Base-by-base conservation (phyloP, 352 stramenopile species). In the Globisporangium ultimum region DNA sequence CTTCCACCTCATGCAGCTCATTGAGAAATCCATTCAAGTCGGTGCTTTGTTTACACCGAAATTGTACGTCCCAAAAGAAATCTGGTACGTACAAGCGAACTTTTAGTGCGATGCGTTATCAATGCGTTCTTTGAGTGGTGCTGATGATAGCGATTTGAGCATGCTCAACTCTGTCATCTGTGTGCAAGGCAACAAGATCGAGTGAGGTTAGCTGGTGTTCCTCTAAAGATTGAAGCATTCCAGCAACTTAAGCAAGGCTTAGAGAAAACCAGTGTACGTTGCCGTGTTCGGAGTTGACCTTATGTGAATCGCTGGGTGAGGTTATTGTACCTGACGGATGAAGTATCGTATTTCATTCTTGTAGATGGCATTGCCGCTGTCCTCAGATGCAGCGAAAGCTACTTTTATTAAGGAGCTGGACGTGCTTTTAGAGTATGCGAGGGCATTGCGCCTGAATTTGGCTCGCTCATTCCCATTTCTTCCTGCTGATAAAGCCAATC, bases 1-100 rank as follows among this genome's bases (percentile, higher is more conserved):
- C 54, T 93, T 91, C 62, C 71, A 90, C 46, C 58, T 93, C 41
- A 89, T 93, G 79, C 78, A 88, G 48, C 75, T 91, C 32, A 83
- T 93, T 47, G 78, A 93, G 42, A 86, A 85, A 55, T 89, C 77
- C 14, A 91, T 91, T 48, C 75, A 89, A 58, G 74, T 88, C 13
- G 81, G 84, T 11, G 80, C 81, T 12, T 65, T 89, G 21, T 88
- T 93, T 62, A 82, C 81, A 7, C 72, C 78, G 2, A 88, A 82
- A 48, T 67, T 93, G 46, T 91, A 88, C 52, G 76, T 84, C 1
- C 81, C 84, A 15, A 88, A 88, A 34, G 81, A 93, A 48, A 88
- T 93, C 40, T 93, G 84, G 83, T 83, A 58, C 5, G 55, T 20
- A 17, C 20, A 15, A 20, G 34, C 15, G 7, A 5, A 36, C 3